These are phyloP conservation scores for Axilococcus clingmanii DNA, from an alignment of 139 green algal species.

Conservation along the genomic window DNA sequence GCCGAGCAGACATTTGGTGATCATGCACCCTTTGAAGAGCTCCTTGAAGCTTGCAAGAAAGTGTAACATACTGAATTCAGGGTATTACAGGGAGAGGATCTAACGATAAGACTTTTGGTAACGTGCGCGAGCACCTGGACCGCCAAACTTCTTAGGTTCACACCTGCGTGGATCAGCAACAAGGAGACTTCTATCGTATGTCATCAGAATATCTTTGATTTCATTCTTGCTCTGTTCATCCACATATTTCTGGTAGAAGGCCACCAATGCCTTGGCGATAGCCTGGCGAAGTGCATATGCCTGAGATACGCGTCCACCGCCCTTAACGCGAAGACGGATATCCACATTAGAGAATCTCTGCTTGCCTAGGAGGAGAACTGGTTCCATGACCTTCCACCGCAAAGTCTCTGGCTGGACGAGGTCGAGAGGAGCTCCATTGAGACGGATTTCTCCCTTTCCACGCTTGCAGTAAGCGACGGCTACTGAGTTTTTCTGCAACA, in stretches of 20 bases:
- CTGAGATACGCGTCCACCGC: constrained; percentile 93
- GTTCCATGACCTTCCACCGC: constrained; percentile 93
- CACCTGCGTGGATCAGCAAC: constrained; percentile 93
- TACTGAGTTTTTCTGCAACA: constrained; percentile 89
- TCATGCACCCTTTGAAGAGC: constrained; percentile 18
- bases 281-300: constrained; percentile 94
- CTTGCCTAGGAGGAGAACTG: constrained; percentile 88
- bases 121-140: constrained; percentile 83
- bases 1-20: constrained; percentile 31
- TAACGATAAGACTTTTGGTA: constrained; percentile 99
- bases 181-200: constrained; percentile 95
- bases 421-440: constrained; percentile 92
- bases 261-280: constrained; percentile 94
- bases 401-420: constrained; percentile 92
- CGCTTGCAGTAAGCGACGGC: constrained; percentile 91
- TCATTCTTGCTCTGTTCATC: constrained; percentile 96
- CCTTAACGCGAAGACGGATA: constrained; percentile 94
- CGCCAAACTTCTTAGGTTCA: constrained; percentile 99
- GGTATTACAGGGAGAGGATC: constrained; percentile 12
- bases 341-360: constrained; percentile 86
- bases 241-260: constrained; percentile 99
- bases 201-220: constrained; percentile 94
- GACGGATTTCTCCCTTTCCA: constrained; percentile 86
- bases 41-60: constrained; percentile 5
- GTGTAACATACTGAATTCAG: constrained; percentile 2